Evolutionary conservation across 208 protist genomes (phyloP).

Genomic region (Lotmaria passim): DNA sequence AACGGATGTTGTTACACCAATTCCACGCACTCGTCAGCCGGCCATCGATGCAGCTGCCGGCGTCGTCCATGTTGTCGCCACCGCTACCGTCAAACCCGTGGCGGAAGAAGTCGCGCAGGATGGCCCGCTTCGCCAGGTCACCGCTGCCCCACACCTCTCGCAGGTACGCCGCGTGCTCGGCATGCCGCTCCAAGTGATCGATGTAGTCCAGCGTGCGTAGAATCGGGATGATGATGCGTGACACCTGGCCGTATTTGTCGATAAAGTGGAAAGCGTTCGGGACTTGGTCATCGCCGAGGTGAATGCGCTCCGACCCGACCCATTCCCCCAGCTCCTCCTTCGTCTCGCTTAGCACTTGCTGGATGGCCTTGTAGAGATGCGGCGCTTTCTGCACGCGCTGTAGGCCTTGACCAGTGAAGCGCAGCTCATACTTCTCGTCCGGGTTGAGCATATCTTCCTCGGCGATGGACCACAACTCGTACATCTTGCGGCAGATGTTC

Average conservation of each 20-base stretch:
- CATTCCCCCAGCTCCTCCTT: conserved; percentile 91
- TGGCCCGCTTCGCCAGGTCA: conserved; percentile 74
- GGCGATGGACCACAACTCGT: conserved; percentile 91
- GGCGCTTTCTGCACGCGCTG: conserved; percentile 95
- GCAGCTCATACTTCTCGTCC: conserved; percentile 85
- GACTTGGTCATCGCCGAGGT: conserved; percentile 98
- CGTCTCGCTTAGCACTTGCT: conserved; percentile 81
- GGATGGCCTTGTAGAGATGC: conserved; percentile 85
- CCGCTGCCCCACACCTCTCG: conserved; percentile 74
- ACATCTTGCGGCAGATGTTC: conserved; percentile 91
- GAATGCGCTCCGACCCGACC: conserved; percentile 94
- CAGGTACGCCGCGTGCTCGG: conserved; percentile 78
- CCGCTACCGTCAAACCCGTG: conserved; percentile 96
- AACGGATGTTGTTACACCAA: conserved; percentile 95
- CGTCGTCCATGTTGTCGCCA: conserved; percentile 97
- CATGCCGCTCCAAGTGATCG: conserved; percentile 66
- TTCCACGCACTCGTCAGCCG: conserved; percentile 98
- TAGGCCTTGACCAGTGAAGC: conserved; percentile 94
- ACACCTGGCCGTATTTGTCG: conserved; percentile 98
- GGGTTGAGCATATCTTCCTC: conserved; percentile 94
- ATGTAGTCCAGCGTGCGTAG: conserved; percentile 86
- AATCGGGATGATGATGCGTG: conserved; percentile 97
- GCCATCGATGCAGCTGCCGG: conserved; percentile 98
- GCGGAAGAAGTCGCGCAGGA: conserved; percentile 96
- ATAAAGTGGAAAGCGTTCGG: conserved; percentile 99